Evolutionary conservation across 1,284 basidiomycete species (phyloP).

Genomic region (Bjerkandera adusta): DNA sequence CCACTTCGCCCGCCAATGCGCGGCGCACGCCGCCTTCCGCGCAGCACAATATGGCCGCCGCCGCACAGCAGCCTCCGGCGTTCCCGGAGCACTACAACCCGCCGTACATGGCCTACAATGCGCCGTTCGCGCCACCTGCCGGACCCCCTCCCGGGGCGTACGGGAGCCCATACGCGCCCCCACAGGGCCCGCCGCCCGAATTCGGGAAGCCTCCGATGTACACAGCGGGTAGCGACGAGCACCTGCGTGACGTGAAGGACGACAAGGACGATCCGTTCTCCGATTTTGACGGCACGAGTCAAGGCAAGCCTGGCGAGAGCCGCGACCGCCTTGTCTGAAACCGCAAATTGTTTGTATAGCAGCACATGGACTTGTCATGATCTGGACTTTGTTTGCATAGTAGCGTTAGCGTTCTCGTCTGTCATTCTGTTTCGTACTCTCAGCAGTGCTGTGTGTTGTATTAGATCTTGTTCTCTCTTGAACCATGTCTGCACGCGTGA

Average conservation of each 20-base stretch:
- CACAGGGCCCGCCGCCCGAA: constrained; percentile 19
- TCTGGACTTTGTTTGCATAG: no score
- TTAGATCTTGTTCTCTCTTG: no score
- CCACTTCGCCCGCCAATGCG: constrained; percentile 40
- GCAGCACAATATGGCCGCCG: constrained; percentile 21
- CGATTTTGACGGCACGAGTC: constrained; percentile 35
- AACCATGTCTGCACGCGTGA: no score
- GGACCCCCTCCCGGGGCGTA: no score
- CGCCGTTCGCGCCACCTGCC: constrained; percentile 39
- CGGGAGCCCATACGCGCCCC: constrained; percentile 37
- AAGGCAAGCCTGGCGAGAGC: constrained; percentile 18
- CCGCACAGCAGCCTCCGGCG: constrained; percentile 16
- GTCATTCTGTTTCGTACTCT: no score
- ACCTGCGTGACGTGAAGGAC: constrained; percentile 27
- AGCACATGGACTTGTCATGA: no score
- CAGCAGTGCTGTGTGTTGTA: no score
- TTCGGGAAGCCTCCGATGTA: constrained; percentile 42
- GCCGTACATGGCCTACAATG: constrained; percentile 33
- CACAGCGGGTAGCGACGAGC: constrained; percentile 25
- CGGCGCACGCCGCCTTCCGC: constrained; percentile 30
- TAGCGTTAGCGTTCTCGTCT: no score
- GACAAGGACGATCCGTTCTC: constrained; percentile 45
- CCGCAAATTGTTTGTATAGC: no score
- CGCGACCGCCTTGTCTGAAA: constrained; percentile 14
- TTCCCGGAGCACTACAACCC: constrained; percentile 40